Evolutionary conservation across 202 grass and related monocot genomes (phyloP), one percentile per base, ranked within the genome.

Genomic region (Saccharum hybrid): DNA sequence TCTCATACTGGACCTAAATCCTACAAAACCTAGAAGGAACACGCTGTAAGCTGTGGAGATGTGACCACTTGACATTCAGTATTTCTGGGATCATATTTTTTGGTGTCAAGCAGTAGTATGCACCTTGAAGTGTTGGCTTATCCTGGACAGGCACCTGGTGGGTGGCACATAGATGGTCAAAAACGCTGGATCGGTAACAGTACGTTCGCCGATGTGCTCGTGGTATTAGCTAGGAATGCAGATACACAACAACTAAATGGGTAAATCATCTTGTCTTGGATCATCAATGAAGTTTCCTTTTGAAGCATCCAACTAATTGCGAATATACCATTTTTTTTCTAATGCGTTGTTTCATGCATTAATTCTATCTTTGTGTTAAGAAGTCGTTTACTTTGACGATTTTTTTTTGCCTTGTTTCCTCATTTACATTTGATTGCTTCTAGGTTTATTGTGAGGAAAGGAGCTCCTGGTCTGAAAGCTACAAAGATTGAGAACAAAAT

Each of bases 401-500:
- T 23, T 60, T 21, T 26, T 60, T 36, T 36, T 60, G 21, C 57
- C 8, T n/a, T 85, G 1, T 28, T 46, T 60, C 1, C 57, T 23
- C n/a, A 2, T 4, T 23, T 65, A 16, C 41, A 36, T 41, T 68
- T 9, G 3, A 39, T 52, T 52, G 6, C 30, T 41, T 34, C 22
- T 77, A 98, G 93, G 84, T 98, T 96, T 85, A 98, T 98, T 76
- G 75, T 98, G 75, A 92, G 93, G 81, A 98, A 94, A 81, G 93
- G 93, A 41, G 40, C 86, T 75, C 75, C 89, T 82, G 96, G 96
- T 85, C 88, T 96, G 39, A 92, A 85, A 81, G 82, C 85, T 68
- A 92, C 96, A 76, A 98, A 98, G 78, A 96, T 96, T 30, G 89
- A 96, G 80, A 98, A 98, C 52, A 98, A 98, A 86, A 98, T 98